Evolutionary conservation across 2,329 filamentous ascomycete genomes (phyloP), one percentile per base, ranked within the genome.

Genomic region (Chaetothyriales sp.): DNA sequence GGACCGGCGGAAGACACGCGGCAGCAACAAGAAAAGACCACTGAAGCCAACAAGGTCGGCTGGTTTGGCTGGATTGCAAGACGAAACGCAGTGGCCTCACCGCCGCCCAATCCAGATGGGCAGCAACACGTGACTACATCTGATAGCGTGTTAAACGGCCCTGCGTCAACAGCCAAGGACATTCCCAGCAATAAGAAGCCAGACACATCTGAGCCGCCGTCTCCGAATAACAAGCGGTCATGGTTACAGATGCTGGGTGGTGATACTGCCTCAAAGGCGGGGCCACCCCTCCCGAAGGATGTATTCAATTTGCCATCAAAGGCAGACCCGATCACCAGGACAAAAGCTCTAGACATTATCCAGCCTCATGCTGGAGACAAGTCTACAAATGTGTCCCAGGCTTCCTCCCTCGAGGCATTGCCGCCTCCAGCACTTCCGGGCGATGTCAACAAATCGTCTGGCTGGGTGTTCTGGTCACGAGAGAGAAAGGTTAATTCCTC

Each of bases 201-300:
- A 15, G 33, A 40, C 33, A 5, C 7, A 40, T 18, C 40, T 28
- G 10, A 50, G 20, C 18, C 37, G 29, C 51, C 28, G 40, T 45
- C 5, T 53, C 62, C 2, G 56, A 49, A 10, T 51, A 65, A 25
- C 64, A 72, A 68, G 52, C 64, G 68, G 49, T 70, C 68, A 44
- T 72, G 69, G 70, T 62, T 71, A 52, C 69, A 71, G 53, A 69
- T 72, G 65, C 71, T 66, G 69, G 65, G 65, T 53, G 67, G 50
- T 43, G 56, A 56, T 43, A 10, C 46, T 28, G 22, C 58, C 8
- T n/a, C 46, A 5, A 53, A 51, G 44, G 13, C 48, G 5, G 46
- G 19, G 13, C 22, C 50, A 18, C 5, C 22, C 9, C 19, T 54
- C 33, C 56, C 58, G n/a, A 55, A 56, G 9, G 22, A 49, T 29